A percentile compares a stretch with the other conserved stretches of the same genome.
Conservation (phyloP, 176 grass and related monocot genomes). For the Lolium multiflorum region DNA sequence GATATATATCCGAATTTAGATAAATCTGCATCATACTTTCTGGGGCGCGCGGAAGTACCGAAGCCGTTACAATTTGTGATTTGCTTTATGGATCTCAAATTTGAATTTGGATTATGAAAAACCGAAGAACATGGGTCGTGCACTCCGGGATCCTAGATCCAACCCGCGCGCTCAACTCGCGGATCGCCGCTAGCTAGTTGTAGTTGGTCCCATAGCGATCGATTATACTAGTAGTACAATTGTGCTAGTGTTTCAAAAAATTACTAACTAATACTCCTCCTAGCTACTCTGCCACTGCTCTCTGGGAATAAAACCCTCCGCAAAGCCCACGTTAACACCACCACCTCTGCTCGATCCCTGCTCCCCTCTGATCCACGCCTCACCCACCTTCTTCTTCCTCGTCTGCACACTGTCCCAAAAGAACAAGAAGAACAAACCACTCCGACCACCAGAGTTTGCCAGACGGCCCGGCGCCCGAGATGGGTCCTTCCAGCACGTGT, state of each 20-base stretch:
- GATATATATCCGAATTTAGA: no score
- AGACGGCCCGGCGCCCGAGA: neutral
- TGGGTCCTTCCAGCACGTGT: neutral
- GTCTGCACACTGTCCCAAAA: constrained; percentile 37
- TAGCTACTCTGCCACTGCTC: neutral
- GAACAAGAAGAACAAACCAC: constrained; percentile 22
- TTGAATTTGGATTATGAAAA: no score
- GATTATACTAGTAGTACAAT: neutral
- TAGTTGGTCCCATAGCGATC: neutral
- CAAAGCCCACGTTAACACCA: constrained; percentile 51
- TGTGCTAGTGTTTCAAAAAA: neutral
- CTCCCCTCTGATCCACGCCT: constrained; percentile 6
- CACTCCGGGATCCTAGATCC: no score
- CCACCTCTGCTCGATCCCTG: constrained; percentile 36
- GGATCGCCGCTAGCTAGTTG: neutral
- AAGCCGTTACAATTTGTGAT: no score
- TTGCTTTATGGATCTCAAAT: no score
- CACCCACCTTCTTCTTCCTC: neutral
- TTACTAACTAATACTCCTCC: neutral
- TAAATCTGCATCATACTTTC: no score
- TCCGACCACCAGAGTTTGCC: neutral
- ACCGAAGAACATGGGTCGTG: no score
- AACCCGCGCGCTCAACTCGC: no score
- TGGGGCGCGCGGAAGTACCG: no score
- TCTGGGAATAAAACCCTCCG: constrained; percentile 43